These are phyloP conservation scores for Dichomitus squalens DNA, from an alignment of 1,284 basidiomycete species.

Conservation along the genomic window DNA sequence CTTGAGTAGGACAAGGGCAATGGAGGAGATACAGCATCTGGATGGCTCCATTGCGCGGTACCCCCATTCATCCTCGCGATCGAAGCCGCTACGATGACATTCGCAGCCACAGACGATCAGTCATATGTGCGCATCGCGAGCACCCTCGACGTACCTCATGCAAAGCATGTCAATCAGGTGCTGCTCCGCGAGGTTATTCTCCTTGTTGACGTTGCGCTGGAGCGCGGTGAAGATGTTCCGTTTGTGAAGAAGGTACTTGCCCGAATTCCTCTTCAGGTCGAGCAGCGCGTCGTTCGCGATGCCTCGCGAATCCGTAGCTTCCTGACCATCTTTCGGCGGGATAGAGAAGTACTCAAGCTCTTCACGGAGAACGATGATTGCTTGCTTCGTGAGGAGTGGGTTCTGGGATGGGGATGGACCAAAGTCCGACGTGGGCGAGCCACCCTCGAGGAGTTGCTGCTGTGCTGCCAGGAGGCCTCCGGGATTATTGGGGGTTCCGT, in stretches of 20 bases:
- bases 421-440: constrained; percentile 62
- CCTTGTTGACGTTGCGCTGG: constrained; percentile 98
- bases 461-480: constrained; percentile 77
- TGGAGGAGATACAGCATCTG: constrained; percentile 96
- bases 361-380: constrained; percentile 97
- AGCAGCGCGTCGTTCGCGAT: constrained; percentile 77
- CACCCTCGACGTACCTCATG: constrained; percentile 76
- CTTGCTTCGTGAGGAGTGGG: constrained; percentile 93
- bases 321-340: constrained; percentile 68
- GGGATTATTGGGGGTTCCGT: constrained; percentile 77
- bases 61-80: constrained; percentile 96
- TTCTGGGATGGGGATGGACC: constrained; percentile 74
- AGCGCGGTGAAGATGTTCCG: constrained; percentile 96
- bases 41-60: constrained; percentile 95
- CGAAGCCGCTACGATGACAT: constrained; percentile 75
- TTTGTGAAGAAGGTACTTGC: constrained; percentile 86
- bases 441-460: constrained; percentile 70
- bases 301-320: constrained; percentile 75
- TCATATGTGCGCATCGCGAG: background rate
- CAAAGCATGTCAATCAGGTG: constrained; percentile 99
- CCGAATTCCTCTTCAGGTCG: constrained; percentile 82
- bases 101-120: constrained; percentile 1
- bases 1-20: constrained; percentile 96
- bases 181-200: constrained; percentile 98
- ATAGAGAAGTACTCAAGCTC: constrained; percentile 99